A percentile compares a stretch with the other conserved stretches of the same genome.
Evolutionary conservation across 352 stramenopile genomes (phyloP).

Genomic region (Globisporangium yorkense): DNA sequence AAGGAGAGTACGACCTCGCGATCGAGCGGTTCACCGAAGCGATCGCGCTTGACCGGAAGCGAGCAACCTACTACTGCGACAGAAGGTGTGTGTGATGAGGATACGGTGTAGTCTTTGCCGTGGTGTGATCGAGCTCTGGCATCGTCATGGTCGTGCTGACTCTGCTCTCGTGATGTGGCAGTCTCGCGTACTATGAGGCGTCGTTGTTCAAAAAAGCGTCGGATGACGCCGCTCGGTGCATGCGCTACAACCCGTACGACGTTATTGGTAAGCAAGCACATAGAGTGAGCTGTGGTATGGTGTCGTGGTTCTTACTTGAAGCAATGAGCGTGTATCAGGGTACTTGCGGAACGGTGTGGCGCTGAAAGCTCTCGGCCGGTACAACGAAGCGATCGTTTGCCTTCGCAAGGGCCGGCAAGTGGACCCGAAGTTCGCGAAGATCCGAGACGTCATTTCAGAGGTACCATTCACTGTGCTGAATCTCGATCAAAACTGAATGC

Average conservation of each 20-base stretch:
- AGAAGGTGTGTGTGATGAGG: slow-evolving; percentile 37
- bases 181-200: slow-evolving; percentile 63
- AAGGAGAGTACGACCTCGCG: slow-evolving; percentile 81
- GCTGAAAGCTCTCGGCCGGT: slow-evolving; percentile 79
- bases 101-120: no score
- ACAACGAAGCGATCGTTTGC: slow-evolving; percentile 58
- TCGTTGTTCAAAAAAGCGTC: slow-evolving; percentile 80
- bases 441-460: slow-evolving; percentile 49
- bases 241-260: slow-evolving; percentile 92
- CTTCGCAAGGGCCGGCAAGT: slow-evolving; percentile 67
- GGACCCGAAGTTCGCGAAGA: slow-evolving; percentile 62
- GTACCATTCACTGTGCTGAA: slow-evolving; percentile 9
- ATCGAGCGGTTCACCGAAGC: slow-evolving; percentile 93
- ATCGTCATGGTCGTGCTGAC: not conserved
- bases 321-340: slow-evolving; percentile 15
- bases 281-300: not conserved
- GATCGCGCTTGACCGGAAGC: slow-evolving; percentile 82
- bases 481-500: not conserved
- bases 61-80: slow-evolving; percentile 91
- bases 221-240: slow-evolving; percentile 84
- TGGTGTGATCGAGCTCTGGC: not conserved
- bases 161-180: slow-evolving; percentile 9
- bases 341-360: slow-evolving; percentile 92
- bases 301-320: not conserved
- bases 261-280: slow-evolving; percentile 60